These are phyloP conservation scores for Rhizoclosmatium hyalinum DNA, from an alignment of 371 early-diverging fungal species.

Conservation along the genomic window DNA sequence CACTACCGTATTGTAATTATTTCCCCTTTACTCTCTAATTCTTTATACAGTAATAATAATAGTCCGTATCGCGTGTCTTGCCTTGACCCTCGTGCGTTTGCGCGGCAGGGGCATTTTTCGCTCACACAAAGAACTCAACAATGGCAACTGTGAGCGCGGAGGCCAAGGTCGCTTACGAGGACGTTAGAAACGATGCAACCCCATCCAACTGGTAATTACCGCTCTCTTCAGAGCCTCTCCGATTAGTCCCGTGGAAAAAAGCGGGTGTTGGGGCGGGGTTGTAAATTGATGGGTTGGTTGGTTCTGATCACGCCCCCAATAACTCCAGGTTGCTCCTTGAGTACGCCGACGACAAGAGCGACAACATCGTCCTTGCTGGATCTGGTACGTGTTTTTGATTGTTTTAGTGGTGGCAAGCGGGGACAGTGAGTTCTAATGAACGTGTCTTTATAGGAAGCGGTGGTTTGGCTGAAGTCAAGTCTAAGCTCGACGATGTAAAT, in stretches of 20 bases:
- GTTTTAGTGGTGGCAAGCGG: not conserved
- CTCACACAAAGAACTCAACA: not conserved
- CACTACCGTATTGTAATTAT: too few relatives aligned
- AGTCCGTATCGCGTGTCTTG: too few relatives aligned
- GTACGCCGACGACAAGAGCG: conserved; percentile 57
- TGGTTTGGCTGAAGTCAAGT: conserved; percentile 73
- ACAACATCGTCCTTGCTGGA: conserved; percentile 53
- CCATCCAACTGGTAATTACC: conserved; percentile 67
- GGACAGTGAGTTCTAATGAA: not conserved
- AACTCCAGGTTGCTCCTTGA: conserved; percentile 57
- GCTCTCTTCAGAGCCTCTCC: not conserved
- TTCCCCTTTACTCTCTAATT: too few relatives aligned
- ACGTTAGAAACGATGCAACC: conserved; percentile 70
- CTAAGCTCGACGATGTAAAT: conserved; percentile 60
- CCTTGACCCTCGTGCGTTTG: too few relatives aligned
- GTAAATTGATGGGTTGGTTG: not conserved
- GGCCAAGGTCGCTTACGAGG: conserved; percentile 71
- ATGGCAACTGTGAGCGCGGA: conserved; percentile 63
- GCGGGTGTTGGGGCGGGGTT: not conserved
- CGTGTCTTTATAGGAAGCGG: conserved; percentile 60
- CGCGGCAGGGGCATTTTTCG: not conserved
- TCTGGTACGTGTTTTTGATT: conserved; percentile 48
- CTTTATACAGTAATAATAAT: too few relatives aligned
- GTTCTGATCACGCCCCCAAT: not conserved
- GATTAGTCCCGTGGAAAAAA: not conserved